A percentile compares a stretch with the other conserved stretches of the same genome.
phyloP scores from a whole-genome alignment of 805 yeast species.

The Wickerhamiella alocasiicola region DNA sequence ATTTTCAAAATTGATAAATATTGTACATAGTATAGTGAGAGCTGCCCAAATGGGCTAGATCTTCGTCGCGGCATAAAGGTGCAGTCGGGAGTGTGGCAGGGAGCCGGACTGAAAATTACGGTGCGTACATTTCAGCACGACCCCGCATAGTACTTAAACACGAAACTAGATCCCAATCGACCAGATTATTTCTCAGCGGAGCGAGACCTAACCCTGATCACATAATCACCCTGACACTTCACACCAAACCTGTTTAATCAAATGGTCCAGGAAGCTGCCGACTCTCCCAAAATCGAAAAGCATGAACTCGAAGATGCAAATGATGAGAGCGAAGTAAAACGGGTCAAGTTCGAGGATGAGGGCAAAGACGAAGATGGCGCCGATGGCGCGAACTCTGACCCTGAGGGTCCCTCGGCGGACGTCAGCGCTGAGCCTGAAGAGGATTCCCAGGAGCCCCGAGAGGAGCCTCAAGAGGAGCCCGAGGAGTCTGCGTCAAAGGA shows the following conservation, averaged over 20 bases:
- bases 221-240: no score
- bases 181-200: slow-evolving; percentile 1
- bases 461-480: slow-evolving; percentile 1
- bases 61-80: no score
- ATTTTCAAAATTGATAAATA: no score
- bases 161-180: slow-evolving; percentile 3
- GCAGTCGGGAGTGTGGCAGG: slow-evolving; percentile 12
- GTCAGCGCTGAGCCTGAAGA: background rate
- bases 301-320: slow-evolving; percentile 18
- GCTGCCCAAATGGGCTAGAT: slow-evolving; percentile 1
- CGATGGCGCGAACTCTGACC: slow-evolving; percentile 1
- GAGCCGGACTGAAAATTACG: slow-evolving; percentile 6
- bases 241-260: no score
- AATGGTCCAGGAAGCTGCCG: no score
- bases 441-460: background rate
- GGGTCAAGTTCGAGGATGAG: slow-evolving; percentile 10
- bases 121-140: slow-evolving; percentile 9
- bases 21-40: background rate
- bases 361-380: background rate
- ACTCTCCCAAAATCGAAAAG: no score
- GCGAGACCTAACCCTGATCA: slow-evolving; percentile 9
- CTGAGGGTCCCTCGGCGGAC: slow-evolving; percentile 2
- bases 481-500: background rate
- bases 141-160: slow-evolving; percentile 8
- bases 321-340: slow-evolving; percentile 14